Percentiles rank a stretch among this genome's conserved stretches.
phyloP scores from a whole-genome alignment of 2,329 filamentous ascomycete genomes.

The Botrytis medusae region DNA sequence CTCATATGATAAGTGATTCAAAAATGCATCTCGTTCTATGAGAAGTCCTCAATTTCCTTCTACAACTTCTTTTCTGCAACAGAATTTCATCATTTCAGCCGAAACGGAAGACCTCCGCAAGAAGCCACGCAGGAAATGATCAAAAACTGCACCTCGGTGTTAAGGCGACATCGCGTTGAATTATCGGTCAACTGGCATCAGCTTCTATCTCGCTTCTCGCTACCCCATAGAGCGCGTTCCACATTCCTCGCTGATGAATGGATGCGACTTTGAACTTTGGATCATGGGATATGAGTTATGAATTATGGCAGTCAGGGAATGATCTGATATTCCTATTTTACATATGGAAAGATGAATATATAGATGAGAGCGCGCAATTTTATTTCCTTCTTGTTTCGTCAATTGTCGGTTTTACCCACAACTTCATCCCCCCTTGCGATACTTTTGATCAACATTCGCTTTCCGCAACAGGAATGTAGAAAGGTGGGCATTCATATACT shows the following conservation, averaged over 20 bases:
- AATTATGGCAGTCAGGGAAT: neutral
- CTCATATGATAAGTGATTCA: neutral
- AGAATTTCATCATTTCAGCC: neutral
- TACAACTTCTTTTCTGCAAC: neutral
- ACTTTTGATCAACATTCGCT: neutral
- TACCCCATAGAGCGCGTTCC: neutral
- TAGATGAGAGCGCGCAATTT: neutral
- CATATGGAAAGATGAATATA: neutral
- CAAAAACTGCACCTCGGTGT: neutral
- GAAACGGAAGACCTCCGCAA: neutral
- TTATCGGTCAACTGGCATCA: neutral
- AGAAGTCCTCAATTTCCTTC: neutral
- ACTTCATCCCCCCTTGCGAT: neutral
- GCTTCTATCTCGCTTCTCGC: neutral
- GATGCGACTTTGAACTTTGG: neutral
- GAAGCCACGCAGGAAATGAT: neutral
- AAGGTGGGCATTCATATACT: rapidly evolving
- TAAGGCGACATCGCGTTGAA: neutral
- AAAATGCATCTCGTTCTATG: neutral
- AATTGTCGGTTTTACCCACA: neutral
- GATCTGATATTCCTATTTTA: neutral
- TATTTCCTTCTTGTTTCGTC: neutral
- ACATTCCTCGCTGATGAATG: neutral
- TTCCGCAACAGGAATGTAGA: neutral
- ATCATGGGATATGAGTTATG: neutral